These are phyloP conservation scores for Hypoxylon lenormandii DNA, from an alignment of 495 filamentous ascomycete genomes.

Conservation along the genomic window DNA sequence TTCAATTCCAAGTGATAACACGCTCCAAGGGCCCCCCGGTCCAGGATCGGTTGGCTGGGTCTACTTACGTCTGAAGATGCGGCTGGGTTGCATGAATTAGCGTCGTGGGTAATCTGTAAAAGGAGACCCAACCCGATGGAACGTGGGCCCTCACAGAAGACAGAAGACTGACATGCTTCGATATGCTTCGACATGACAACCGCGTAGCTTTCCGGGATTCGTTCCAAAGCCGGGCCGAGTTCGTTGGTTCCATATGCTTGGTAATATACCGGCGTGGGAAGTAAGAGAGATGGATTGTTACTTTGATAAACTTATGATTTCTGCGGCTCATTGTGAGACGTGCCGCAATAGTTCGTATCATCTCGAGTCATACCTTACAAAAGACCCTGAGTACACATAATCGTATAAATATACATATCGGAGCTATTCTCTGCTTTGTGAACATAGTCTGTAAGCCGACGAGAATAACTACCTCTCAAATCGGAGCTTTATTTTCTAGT, in stretches of 20 bases:
- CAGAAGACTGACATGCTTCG: no score
- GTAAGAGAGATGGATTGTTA: not conserved
- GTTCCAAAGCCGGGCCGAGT: slow-evolving; percentile 1
- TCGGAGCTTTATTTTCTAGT: not conserved
- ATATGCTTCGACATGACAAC: no score
- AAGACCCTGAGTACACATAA: not conserved
- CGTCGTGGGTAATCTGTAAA: not conserved
- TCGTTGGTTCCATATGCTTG: not conserved
- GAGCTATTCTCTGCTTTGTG: not conserved
- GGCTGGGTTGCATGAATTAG: not conserved
- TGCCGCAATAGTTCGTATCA: not conserved
- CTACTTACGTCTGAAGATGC: not conserved
- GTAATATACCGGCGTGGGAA: not conserved
- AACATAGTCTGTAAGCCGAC: not conserved
- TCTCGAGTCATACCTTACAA: not conserved
- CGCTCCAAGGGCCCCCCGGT: not conserved
- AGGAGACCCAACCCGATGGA: not conserved
- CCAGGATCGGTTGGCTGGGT: not conserved
- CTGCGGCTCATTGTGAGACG: slow-evolving; percentile 4
- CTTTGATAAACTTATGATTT: not conserved
- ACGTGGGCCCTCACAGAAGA: not conserved
- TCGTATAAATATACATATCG: not conserved
- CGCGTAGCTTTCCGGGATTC: not conserved
- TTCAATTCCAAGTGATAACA: not conserved
- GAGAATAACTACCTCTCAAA: no score